Percentiles rank a stretch among this genome's conserved stretches.
These are phyloP conservation scores for Stephanodiscus minutulus DNA, from an alignment of 108 stramenopile genomes.

Conservation along the genomic window DNA sequence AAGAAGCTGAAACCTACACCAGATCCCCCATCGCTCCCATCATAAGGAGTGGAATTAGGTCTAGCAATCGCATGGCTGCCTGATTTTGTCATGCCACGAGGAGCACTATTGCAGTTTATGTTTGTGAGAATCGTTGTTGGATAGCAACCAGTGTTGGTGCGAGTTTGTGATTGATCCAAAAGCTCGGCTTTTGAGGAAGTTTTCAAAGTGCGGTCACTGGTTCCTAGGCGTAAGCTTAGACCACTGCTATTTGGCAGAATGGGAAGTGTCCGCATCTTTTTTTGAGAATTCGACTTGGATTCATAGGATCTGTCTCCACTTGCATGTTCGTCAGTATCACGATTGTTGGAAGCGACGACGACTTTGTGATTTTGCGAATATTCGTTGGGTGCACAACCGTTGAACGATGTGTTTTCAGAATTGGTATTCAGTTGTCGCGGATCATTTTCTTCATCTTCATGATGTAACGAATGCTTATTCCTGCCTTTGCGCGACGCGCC, in stretches of 20 bases:
- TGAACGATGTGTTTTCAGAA: slow-evolving; percentile 13
- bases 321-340: background rate
- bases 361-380: slow-evolving; percentile 12
- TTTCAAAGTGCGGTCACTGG: background rate
- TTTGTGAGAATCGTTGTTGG: slow-evolving; percentile 4
- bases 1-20: slow-evolving; percentile 46
- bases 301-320: background rate
- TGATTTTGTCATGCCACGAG: background rate
- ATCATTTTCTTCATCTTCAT: slow-evolving; percentile 31
- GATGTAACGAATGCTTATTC: slow-evolving; percentile 19
- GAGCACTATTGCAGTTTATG: background rate
- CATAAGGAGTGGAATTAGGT: slow-evolving; percentile 1
- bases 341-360: slow-evolving; percentile 11
- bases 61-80: background rate
- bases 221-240: slow-evolving; percentile 6
- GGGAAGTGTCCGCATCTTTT: background rate
- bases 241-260: slow-evolving; percentile 24
- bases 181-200: slow-evolving; percentile 1
- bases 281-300: background rate
- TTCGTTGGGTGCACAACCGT: slow-evolving; percentile 9
- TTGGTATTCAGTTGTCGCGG: slow-evolving; percentile 11
- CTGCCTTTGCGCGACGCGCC: slow-evolving; percentile 49
- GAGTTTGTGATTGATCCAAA: slow-evolving; percentile 8
- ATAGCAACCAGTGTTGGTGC: background rate
- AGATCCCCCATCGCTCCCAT: background rate